Percentiles rank a stretch among this genome's conserved stretches.
phyloP scores from a whole-genome alignment of 2,329 filamentous ascomycete genomes.

The Penicillium griseofulvum region DNA sequence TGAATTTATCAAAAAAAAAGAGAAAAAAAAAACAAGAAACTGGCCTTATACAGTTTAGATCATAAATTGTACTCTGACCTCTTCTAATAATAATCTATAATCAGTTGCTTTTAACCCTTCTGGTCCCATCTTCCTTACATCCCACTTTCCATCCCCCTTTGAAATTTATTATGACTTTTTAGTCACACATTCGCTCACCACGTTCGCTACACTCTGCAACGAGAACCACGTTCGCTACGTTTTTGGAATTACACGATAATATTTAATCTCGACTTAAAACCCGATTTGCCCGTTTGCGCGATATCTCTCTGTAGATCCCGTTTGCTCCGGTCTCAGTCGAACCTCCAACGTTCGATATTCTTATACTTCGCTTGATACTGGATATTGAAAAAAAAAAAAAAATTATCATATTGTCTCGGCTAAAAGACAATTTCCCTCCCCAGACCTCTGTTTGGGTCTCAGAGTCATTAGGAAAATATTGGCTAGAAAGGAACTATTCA shows the following conservation, averaged over 20 bases:
- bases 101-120: conserved; percentile 27
- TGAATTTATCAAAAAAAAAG: conserved; percentile 10
- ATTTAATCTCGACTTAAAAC: conserved; percentile 19
- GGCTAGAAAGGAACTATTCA: conserved; percentile 2
- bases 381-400: conserved; percentile 4
- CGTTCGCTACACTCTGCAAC: conserved; percentile 41
- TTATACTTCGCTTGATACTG: background rate
- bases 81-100: conserved; percentile 30
- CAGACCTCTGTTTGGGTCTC: conserved; percentile 20
- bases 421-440: conserved; percentile 12
- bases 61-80: conserved; percentile 23
- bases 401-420: conserved; percentile 23
- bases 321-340: conserved; percentile 14
- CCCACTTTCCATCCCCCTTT: conserved; percentile 11
- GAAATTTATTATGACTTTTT: conserved; percentile 32
- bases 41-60: conserved; percentile 24
- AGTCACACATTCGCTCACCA: conserved; percentile 36
- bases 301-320: conserved; percentile 12
- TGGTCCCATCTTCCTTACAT: conserved; percentile 22
- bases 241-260: conserved; percentile 21
- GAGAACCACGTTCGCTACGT: conserved; percentile 43
- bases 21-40: conserved; percentile 4
- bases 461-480: conserved; percentile 6
- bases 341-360: background rate
- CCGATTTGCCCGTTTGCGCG: conserved; percentile 16